These are phyloP conservation scores for Aphanomyces euteiches DNA, from an alignment of 352 stramenopile species.

Conservation along the genomic window DNA sequence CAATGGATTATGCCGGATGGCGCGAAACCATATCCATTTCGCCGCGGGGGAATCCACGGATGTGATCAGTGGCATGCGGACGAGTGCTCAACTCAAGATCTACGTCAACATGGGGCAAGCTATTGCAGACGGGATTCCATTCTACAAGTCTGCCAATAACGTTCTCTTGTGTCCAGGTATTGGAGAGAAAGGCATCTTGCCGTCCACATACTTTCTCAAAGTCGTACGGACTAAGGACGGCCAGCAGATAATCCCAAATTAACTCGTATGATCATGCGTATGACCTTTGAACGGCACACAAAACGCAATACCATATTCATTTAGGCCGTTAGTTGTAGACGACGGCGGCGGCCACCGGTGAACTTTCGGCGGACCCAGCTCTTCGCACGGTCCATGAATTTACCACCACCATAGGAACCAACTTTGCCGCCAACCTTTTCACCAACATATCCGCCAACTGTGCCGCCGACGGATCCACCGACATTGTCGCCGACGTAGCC, in stretches of 20 bases:
- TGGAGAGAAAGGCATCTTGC: conserved; percentile 48
- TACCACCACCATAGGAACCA: no score
- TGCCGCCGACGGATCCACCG: no score
- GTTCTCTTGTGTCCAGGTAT: conserved; percentile 67
- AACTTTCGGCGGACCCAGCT: no score
- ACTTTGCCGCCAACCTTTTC: no score
- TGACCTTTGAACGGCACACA: no score
- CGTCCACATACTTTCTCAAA: conserved; percentile 55
- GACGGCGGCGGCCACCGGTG: no score
- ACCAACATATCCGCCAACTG: no score
- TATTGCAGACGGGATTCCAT: conserved; percentile 65
- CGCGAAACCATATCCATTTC: conserved; percentile 85
- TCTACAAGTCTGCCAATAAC: conserved; percentile 83
- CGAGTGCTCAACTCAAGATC: conserved; percentile 65
- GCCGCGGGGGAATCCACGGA: conserved; percentile 52
- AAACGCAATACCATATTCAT: no score
- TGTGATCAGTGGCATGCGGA: conserved; percentile 75
- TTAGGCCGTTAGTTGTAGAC: no score
- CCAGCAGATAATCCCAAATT: conserved; percentile 38
- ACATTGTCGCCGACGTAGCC: no score
- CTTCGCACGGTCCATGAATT: no score
- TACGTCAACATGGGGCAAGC: conserved; percentile 62
- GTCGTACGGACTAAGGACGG: conserved; percentile 47
- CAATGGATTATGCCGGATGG: conserved; percentile 67
- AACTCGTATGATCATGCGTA: no score